Evolutionary conservation across 208 protist species (phyloP).

Genomic region (Dictyostelium gargantuum): DNA sequence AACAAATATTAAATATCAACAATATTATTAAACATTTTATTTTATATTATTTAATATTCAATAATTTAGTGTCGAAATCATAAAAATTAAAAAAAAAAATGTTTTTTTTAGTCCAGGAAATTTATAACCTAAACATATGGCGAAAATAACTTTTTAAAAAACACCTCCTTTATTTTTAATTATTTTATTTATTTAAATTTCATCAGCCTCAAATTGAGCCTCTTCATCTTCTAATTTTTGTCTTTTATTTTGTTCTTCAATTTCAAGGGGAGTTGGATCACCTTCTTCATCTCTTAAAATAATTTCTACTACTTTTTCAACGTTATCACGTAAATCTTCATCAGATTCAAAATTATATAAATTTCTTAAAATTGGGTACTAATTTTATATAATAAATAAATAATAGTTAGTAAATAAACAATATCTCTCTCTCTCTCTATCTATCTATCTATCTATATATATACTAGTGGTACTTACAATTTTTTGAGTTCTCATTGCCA

Average conservation of each 20-base stretch:
- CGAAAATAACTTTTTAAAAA: too few relatives aligned
- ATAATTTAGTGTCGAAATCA: too few relatives aligned
- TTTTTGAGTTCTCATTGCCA: not conserved
- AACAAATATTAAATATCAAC: too few relatives aligned
- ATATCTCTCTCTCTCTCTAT: too few relatives aligned
- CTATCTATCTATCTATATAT: too few relatives aligned
- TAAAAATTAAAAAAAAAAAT: too few relatives aligned
- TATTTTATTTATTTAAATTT: not conserved
- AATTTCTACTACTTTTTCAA: constrained; percentile 53
- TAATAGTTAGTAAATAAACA: not conserved
- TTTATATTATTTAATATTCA: too few relatives aligned
- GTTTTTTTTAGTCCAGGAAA: too few relatives aligned
- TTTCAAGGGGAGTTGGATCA: not conserved
- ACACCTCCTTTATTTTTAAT: too few relatives aligned
- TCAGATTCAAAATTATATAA: constrained; percentile 12
- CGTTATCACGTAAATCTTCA: constrained; percentile 13
- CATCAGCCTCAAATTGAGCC: not conserved
- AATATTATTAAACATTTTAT: too few relatives aligned
- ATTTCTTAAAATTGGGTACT: constrained; percentile 62
- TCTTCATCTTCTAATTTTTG: constrained; percentile 24
- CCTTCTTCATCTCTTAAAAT: constrained; percentile 58
- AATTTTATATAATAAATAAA: not conserved
- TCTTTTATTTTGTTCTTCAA: not conserved
- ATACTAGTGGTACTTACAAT: not conserved
- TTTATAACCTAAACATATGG: too few relatives aligned